phyloP scores from a whole-genome alignment of 352 stramenopile genomes.

The Phytophthora sp. region DNA sequence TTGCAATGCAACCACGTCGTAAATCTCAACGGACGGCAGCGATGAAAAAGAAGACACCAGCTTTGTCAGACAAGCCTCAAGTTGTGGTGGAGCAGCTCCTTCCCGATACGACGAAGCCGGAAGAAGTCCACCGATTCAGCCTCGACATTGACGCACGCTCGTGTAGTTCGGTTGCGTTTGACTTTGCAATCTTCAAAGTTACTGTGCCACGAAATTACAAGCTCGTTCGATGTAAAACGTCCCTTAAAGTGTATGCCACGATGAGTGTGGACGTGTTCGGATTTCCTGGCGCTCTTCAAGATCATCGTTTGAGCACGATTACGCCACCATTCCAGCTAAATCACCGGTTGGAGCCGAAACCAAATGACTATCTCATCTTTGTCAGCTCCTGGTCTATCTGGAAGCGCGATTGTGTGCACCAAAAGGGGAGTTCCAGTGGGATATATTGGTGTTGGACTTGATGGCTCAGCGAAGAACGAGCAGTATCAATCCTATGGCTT shows the following conservation, averaged over 20 bases:
- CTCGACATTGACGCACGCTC: conserved; percentile 32
- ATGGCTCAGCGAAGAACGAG: conserved; percentile 36
- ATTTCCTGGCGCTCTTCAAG: conserved; percentile 25
- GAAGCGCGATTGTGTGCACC: conserved; percentile 36
- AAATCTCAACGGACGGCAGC: conserved; percentile 2
- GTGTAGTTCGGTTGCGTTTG: conserved; percentile 34
- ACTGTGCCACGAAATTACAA: conserved; percentile 12
- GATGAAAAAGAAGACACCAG: conserved; percentile 31
- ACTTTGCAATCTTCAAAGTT: conserved; percentile 43
- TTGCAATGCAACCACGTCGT: conserved; percentile 4
- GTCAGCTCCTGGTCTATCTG: conserved; percentile 30
- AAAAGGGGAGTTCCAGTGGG: conserved; percentile 36
- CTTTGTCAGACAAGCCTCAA: conserved; percentile 10
- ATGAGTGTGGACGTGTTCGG: conserved; percentile 18
- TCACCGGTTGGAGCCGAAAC: conserved; percentile 30
- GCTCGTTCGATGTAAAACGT: conserved; percentile 5
- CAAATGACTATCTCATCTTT: conserved; percentile 39
- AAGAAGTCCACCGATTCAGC: conserved; percentile 30
- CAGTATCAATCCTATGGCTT: conserved; percentile 40
- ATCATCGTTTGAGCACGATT: conserved; percentile 9
- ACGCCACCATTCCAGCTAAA: conserved; percentile 37
- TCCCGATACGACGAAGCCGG: conserved; percentile 8
- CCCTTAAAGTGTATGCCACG: background rate
- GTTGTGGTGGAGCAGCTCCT: conserved; percentile 12
- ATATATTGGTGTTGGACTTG: conserved; percentile 38